Base-by-base conservation (phyloP, 345 rosid genomes). In the Camelina neglecta region DNA sequence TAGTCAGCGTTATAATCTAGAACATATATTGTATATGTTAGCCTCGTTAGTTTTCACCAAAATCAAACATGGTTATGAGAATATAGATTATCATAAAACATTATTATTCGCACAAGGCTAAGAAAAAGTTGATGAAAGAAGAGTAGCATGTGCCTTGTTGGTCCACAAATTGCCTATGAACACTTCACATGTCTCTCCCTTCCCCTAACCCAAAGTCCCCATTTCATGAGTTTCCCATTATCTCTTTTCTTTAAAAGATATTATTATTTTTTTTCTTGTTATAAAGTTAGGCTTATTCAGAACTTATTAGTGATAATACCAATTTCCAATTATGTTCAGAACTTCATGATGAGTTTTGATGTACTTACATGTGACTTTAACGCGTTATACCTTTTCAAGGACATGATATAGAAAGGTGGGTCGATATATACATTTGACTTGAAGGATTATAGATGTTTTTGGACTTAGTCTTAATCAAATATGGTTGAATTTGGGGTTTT, bases 151-250 rank as follows among this genome's bases (percentile, higher is more conserved):
- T 77, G 81, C 73, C 18, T 65, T 50, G 81, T 23, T 77, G 81
- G 81, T 77, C 81, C 81, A 77, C 81, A 77, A 65, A 58, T 77
- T 77, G 63, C 68, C 73, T 77, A 77, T 77, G 76, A 71, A 77
- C 81, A 77, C 72, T 72, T 77, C 81, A 77, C 76, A 77, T 71
- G 77, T 72, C 73, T 72, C 71, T 73, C 71, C 65, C 73, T 77
- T 72, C 72, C 41, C 57, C 67, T 77, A 57, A 50, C 63, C 71
- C 81, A 66, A 57, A 77, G 54, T 63, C 47, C 24, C 68, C 72
- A 77, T 71, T 77, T 65, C 73, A 65, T 77, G 76, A 77, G 81
- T 65, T 72, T 65, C 62, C 72, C 73, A 65, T 71, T 58, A 65
- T 77, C 73, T 41, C 23, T 65, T 67, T 77, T 69, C 55, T 64